These are phyloP conservation scores for Microcera coccophila DNA, from an alignment of 2,329 filamentous ascomycete species.

Conservation along the genomic window DNA sequence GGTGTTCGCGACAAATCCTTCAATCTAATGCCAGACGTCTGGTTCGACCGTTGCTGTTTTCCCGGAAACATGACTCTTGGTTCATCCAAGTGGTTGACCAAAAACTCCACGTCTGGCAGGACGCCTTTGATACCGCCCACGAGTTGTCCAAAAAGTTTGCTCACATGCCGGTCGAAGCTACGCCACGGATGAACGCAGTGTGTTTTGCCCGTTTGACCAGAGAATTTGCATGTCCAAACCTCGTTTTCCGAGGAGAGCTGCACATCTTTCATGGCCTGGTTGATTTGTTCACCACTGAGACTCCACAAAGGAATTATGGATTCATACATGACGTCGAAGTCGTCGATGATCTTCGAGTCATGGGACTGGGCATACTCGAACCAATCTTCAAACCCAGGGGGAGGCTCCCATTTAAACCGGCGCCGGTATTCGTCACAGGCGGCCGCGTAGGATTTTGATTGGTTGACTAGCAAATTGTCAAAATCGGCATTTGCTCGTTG, in stretches of 20 bases:
- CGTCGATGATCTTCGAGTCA: conserved; percentile 46
- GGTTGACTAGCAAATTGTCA: conserved; percentile 27
- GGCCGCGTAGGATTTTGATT: conserved; percentile 35
- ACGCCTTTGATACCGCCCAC: conserved; percentile 20
- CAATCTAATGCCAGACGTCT: conserved; percentile 24
- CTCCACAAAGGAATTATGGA: conserved; percentile 39
- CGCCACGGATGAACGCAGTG: conserved; percentile 33
- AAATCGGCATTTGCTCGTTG: conserved; percentile 30
- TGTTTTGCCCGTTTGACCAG: conserved; percentile 22
- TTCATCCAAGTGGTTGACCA: conserved; percentile 48
- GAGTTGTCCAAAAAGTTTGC: conserved; percentile 30
- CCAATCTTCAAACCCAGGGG: conserved; percentile 46
- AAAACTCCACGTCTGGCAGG: conserved; percentile 38
- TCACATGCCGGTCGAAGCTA: conserved; percentile 33
- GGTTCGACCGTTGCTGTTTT: conserved; percentile 3
- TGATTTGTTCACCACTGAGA: conserved; percentile 35
- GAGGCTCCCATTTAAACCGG: conserved; percentile 42
- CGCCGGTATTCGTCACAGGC: conserved; percentile 41
- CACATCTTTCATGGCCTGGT: conserved; percentile 24
- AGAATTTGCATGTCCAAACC: conserved; percentile 37
- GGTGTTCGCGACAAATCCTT: conserved; percentile 27
- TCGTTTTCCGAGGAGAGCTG: conserved; percentile 27
- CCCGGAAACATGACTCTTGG: conserved; percentile 37
- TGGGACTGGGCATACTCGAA: conserved; percentile 38
- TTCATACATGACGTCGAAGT: conserved; percentile 44